Evolutionary conservation across 2,329 filamentous ascomycete genomes (phyloP).

Genomic region (Arthroderma sp.): DNA sequence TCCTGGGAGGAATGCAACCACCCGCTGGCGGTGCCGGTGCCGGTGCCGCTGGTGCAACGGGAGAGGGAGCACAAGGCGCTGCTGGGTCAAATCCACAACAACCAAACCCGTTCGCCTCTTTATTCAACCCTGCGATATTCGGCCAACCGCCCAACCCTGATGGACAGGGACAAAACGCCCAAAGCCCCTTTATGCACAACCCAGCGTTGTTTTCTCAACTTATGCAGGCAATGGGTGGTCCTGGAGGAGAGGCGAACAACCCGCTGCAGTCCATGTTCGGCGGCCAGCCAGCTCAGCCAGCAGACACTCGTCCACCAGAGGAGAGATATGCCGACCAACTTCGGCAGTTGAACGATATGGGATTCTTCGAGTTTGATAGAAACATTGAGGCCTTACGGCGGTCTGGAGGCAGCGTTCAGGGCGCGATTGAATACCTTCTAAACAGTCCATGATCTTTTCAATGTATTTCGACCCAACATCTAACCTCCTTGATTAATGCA

Average conservation of each 20-base stretch:
- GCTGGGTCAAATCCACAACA: constrained; percentile 25
- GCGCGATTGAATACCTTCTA: constrained; percentile 42
- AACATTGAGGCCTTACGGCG: constrained; percentile 81
- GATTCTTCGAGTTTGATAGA: constrained; percentile 90
- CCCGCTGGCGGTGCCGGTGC: too few relatives aligned
- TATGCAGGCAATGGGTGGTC: constrained; percentile 40
- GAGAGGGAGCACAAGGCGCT: constrained; percentile 21
- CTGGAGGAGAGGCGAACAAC: constrained; percentile 9
- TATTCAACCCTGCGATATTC: constrained; percentile 44
- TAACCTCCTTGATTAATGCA: neutral
- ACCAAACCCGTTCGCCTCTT: constrained; percentile 55
- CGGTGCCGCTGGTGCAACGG: neutral
- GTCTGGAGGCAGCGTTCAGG: constrained; percentile 87
- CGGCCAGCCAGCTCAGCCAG: constrained; percentile 40
- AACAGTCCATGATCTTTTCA: constrained; percentile 19
- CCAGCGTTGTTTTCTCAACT: constrained; percentile 47
- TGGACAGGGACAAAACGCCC: constrained; percentile 30
- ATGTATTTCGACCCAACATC: neutral
- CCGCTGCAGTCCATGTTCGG: constrained; percentile 31
- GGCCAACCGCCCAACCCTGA: constrained; percentile 18
- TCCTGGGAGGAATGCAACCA: constrained; percentile 38
- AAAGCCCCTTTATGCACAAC: constrained; percentile 48
- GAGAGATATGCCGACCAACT: constrained; percentile 85
- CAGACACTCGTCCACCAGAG: constrained; percentile 81
- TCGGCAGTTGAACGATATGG: constrained; percentile 94